Percentiles rank a stretch among this genome's conserved stretches.
Evolutionary conservation across 2,329 filamentous ascomycete genomes (phyloP).

Genomic region (Paraphaeosphaeria sporulosa): DNA sequence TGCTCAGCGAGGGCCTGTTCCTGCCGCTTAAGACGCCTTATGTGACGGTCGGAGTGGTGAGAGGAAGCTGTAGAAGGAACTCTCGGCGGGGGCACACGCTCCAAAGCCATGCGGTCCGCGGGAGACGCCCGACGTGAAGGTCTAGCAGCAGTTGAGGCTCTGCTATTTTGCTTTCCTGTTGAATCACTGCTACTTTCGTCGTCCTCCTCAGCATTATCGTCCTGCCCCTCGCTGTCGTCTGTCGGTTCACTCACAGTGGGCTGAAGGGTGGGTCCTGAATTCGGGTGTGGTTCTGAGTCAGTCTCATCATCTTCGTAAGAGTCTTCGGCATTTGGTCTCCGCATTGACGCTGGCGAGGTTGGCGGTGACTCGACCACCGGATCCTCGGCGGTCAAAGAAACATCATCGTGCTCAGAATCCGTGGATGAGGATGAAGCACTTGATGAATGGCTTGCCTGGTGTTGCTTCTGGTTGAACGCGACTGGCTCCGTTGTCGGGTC

Average conservation of each 20-base stretch:
- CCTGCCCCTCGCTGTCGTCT: conserved; percentile 24
- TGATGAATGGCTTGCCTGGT: conserved; percentile 24
- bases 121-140: conserved; percentile 12
- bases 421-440: conserved; percentile 29
- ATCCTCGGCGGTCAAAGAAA: conserved; percentile 36
- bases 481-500: conserved; percentile 23
- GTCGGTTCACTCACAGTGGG: conserved; percentile 22
- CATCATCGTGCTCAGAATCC: conserved; percentile 26
- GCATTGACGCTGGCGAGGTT: conserved; percentile 40
- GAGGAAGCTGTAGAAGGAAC: conserved; percentile 32
- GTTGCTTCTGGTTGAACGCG: conserved; percentile 17
- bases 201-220: conserved; percentile 28
- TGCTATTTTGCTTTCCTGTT: conserved; percentile 15
- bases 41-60: conserved; percentile 35
- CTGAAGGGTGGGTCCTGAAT: conserved; percentile 39
- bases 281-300: conserved; percentile 41
- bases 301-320: conserved; percentile 19
- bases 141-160: conserved; percentile 19
- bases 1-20: conserved; percentile 45
- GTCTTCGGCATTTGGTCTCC: conserved; percentile 21
- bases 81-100: conserved; percentile 29
- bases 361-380: conserved; percentile 32
- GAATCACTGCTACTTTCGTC: conserved; percentile 21
- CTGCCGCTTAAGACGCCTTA: conserved; percentile 38
- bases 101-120: conserved; percentile 23